A percentile compares a stretch with the other conserved stretches of the same genome.
Evolutionary conservation across 2,329 filamentous ascomycete species (phyloP).

Genomic region (Trichophyton rubrum): DNA sequence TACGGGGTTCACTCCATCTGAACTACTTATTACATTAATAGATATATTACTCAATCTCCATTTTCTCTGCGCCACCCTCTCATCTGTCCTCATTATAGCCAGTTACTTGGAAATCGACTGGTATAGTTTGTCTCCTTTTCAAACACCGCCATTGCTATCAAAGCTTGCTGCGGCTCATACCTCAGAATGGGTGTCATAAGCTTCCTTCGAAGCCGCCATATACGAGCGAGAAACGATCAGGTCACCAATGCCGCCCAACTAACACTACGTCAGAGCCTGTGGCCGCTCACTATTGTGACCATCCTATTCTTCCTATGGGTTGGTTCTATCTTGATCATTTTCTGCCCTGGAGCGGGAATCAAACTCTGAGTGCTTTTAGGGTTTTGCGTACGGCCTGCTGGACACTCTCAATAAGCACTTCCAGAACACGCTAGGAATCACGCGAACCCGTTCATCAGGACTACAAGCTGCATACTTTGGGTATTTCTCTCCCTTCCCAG

Average conservation of each 20-base stretch:
- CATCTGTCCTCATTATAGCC: not conserved
- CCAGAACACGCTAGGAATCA: conserved; percentile 44
- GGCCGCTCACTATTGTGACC: conserved; percentile 35
- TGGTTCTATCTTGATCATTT: conserved; percentile 4
- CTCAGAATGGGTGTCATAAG: conserved; percentile 20
- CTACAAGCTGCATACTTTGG: conserved; percentile 55
- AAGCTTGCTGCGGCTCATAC: not conserved
- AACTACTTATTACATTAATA: not conserved
- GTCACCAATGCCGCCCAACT: conserved; percentile 32
- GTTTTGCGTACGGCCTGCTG: conserved; percentile 39
- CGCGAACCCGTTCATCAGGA: conserved; percentile 46
- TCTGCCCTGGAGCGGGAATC: not conserved
- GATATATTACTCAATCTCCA: not conserved
- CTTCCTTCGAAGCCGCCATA: conserved; percentile 21
- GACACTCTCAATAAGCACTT: conserved; percentile 46
- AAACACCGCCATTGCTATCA: too few species aligned
- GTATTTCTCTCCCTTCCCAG: conserved; percentile 20
- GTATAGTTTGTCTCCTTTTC: not conserved
- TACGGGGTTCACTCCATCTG: not conserved
- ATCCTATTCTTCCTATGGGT: conserved; percentile 44
- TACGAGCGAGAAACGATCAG: conserved; percentile 24
- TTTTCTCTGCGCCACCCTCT: not conserved
- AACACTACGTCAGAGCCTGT: conserved; percentile 34
- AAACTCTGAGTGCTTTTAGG: conserved; percentile 17
- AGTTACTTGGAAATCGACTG: not conserved